Base-by-base conservation (phyloP, 139 green algal genomes). In the Tetraselmis chui region DNA sequence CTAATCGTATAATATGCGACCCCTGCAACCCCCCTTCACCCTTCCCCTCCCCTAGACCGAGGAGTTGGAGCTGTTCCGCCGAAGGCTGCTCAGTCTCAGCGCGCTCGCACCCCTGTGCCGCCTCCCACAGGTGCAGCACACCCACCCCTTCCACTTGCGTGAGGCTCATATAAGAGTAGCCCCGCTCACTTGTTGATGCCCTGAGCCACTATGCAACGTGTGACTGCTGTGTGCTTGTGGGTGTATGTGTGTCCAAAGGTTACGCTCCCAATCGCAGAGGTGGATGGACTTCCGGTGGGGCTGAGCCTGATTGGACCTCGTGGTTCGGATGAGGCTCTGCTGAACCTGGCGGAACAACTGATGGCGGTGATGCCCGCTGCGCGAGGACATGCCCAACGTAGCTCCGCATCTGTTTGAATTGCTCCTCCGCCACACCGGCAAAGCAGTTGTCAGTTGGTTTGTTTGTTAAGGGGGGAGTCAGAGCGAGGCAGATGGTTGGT, bases 271-370 rank as follows among this genome's bases (percentile, higher is more conserved):
- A 74, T 96, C 0, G 87, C 86, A 1, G 29, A 58, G 0, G 90
- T 92, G n/a, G 90, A 94, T 0, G 92, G 92, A 1, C 84, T 89
- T 75, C 94, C 94, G 0, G 89, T 98, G 22, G 93, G 94, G 0
- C 79, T 98, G 31, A 89, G 94, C 32, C 76, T 98, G 0, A 88
- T 98, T 1, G 94, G 92, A 25, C 91, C 93, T 0, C 80, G 76
- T 0, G 94, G 92, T 29, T 87, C 79, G 58, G 94, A 98, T 82
- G 94, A 97, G 83, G 81, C 80, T 25, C 88, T 98, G 78, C 83
- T 98, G 75, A 81, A 89, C 32, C 76, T 97, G 0, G 83, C 92
- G 24, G 87, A 88, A 78, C 30, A 84, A 31, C 30, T 95, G 2
- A 85, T 89, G 81, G 26, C 45, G 45, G 45, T 18, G 11, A 67